Evolutionary conservation across 2,329 filamentous ascomycete species (phyloP).

Genomic region (Sclerotinia glacialis): DNA sequence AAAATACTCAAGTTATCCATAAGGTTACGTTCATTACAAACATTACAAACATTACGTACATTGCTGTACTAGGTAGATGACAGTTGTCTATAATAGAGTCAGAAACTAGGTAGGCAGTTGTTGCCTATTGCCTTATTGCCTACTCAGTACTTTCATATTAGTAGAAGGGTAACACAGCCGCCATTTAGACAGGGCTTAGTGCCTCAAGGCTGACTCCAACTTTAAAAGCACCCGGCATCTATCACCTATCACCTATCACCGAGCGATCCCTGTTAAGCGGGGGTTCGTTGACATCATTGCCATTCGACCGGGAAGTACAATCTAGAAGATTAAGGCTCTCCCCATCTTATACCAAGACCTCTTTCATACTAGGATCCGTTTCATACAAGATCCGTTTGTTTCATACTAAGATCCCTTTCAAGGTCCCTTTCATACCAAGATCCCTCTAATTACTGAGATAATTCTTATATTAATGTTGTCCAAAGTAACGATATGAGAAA

Average conservation of each 20-base stretch:
- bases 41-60: not conserved
- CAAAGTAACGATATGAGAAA: not conserved
- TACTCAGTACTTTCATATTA: not conserved
- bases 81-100: not conserved
- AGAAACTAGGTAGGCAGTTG: not conserved
- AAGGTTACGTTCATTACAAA: not conserved
- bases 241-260: not conserved
- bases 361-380: too few species aligned
- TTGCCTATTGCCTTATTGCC: not conserved
- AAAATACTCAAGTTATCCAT: not conserved
- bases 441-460: too few species aligned
- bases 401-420: too few species aligned
- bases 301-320: not conserved
- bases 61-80: not conserved
- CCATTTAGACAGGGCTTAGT: conserved; percentile 11
- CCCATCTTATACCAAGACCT: too few species aligned
- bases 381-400: too few species aligned
- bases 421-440: too few species aligned
- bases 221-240: too few species aligned
- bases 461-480: too few species aligned
- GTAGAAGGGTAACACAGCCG: conserved; percentile 2
- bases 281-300: conserved; percentile 1
- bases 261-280: not conserved
- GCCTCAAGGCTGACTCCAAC: conserved; percentile 11
- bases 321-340: too few species aligned